These are phyloP conservation scores for Rosa rugosa DNA, from an alignment of 306 rosid species.

Conservation along the genomic window DNA sequence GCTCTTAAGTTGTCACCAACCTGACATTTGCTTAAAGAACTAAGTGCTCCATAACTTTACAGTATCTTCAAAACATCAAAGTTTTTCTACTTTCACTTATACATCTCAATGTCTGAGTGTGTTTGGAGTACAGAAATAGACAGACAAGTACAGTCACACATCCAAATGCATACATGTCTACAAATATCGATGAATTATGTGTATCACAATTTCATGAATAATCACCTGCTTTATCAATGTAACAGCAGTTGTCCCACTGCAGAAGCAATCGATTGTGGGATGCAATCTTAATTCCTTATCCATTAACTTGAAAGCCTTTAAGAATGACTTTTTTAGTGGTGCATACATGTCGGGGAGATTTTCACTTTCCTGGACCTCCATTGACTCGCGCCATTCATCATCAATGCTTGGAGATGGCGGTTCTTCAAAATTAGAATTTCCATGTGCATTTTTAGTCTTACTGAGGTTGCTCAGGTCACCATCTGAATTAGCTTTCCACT, in stretches of 20 bases:
- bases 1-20: neutral
- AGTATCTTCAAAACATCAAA: neutral
- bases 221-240: constrained; percentile 50
- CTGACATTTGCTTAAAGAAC: neutral
- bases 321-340: constrained; percentile 40
- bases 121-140: neutral
- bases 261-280: constrained; percentile 51
- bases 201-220: constrained; percentile 10
- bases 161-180: neutral
- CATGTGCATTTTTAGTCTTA: constrained; percentile 11
- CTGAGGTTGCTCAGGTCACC: constrained; percentile 24
- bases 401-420: constrained; percentile 32
- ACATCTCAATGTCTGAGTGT: neutral
- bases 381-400: constrained; percentile 34
- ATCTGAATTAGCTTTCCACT: constrained; percentile 40
- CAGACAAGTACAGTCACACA: neutral
- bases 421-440: constrained; percentile 29
- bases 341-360: constrained; percentile 40
- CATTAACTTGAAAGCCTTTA: constrained; percentile 51
- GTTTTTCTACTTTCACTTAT: neutral
- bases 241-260: constrained; percentile 56
- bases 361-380: constrained; percentile 32
- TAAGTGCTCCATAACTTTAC: neutral
- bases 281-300: constrained; percentile 50
- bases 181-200: neutral